Evolutionary conservation across 2,329 filamentous ascomycete genomes (phyloP).

Genomic region (Nigrograna mackinnonii): DNA sequence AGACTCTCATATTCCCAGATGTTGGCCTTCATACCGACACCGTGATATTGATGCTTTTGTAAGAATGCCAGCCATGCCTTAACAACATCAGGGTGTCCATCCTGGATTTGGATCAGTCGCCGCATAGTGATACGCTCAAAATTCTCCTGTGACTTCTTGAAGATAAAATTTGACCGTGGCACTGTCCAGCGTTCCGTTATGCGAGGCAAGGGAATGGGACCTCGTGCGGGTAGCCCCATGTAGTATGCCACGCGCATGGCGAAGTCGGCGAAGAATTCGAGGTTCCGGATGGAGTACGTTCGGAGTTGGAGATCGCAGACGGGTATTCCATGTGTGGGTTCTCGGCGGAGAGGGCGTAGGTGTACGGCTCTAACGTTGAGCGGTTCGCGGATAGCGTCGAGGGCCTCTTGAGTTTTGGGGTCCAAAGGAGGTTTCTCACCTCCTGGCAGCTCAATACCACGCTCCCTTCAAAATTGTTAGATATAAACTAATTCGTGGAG

Average conservation of each 20-base stretch:
- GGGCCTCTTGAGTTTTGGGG: constrained; percentile 28
- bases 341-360: constrained; percentile 78
- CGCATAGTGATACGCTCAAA: constrained; percentile 90
- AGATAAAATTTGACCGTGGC: constrained; percentile 83
- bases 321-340: constrained; percentile 75
- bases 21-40: constrained; percentile 99
- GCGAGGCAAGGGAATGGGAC: constrained; percentile 82
- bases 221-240: constrained; percentile 81
- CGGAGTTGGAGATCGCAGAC: constrained; percentile 90
- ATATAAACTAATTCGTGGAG: constrained; percentile 3
- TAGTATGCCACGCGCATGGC: constrained; percentile 94
- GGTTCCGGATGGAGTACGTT: constrained; percentile 85
- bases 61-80: constrained; percentile 92
- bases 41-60: constrained; percentile 89
- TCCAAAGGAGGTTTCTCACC: constrained; percentile 31
- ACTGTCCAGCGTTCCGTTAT: constrained; percentile 95
- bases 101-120: constrained; percentile 87
- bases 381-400: constrained; percentile 52
- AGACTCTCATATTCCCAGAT: constrained; percentile 84
- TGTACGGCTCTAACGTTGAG: constrained; percentile 84
- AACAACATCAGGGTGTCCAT: constrained; percentile 86
- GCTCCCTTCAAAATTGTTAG: constrained; percentile 24
- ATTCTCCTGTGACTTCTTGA: constrained; percentile 98
- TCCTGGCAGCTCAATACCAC: constrained; percentile 33
- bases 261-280: constrained; percentile 95